Percentiles rank a stretch among this genome's conserved stretches.
phyloP scores from a whole-genome alignment of 768 basidiomycete species.

The Tubosaeta brunneosetosa region DNA sequence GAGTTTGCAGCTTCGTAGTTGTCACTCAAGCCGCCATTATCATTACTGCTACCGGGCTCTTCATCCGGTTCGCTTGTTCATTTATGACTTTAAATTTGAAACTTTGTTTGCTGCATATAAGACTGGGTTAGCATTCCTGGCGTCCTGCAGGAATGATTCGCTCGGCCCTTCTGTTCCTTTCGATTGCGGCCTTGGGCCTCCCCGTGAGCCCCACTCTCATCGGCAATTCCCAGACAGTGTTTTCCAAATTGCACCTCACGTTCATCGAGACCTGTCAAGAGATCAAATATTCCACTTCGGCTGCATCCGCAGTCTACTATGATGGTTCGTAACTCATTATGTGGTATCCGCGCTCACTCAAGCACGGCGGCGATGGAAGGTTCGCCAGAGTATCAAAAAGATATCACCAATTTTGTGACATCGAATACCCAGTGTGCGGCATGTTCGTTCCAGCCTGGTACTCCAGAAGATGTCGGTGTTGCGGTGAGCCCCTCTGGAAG shows the following conservation, averaged over 20 bases:
- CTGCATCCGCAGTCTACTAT: conserved; percentile 43
- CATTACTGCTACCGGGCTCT: too few relatives aligned
- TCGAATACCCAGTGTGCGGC: conserved; percentile 41
- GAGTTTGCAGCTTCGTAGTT: too few relatives aligned
- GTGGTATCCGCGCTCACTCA: not conserved
- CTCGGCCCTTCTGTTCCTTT: not conserved
- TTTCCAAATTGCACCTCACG: too few relatives aligned
- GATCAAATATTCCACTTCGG: conserved; percentile 38
- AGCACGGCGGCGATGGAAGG: not conserved
- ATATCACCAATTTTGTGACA: conserved; percentile 45
- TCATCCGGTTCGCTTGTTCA: too few relatives aligned
- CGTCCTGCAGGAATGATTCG: not conserved
- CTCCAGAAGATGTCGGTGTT: conserved; percentile 42
- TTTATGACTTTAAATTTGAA: too few relatives aligned
- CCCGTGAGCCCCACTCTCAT: not conserved
- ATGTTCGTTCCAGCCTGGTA: conserved; percentile 57
- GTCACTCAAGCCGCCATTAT: too few relatives aligned
- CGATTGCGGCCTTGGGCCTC: not conserved
- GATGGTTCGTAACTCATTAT: conserved; percentile 28
- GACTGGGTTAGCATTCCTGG: too few relatives aligned
- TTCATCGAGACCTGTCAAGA: conserved; percentile 26
- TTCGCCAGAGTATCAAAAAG: conserved; percentile 33
- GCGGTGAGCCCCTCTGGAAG: too few relatives aligned
- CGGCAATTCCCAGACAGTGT: not conserved
- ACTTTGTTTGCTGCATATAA: too few relatives aligned